Evolutionary conservation across 2,329 filamentous ascomycete genomes (phyloP), one percentile per base, ranked within the genome.

Genomic region (Dendryphion nanum): DNA sequence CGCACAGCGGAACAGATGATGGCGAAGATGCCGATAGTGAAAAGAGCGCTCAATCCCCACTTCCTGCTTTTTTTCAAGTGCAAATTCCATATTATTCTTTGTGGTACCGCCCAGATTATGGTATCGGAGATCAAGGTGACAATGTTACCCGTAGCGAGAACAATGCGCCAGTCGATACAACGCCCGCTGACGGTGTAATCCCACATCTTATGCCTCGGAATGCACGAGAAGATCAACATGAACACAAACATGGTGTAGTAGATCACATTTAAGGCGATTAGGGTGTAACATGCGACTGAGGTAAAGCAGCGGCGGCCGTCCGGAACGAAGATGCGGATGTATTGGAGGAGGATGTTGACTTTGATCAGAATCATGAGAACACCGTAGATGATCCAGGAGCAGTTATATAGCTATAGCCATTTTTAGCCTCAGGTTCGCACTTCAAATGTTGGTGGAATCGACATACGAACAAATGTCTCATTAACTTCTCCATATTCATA

Each of bases 261-360:
- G 1, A 49, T 30, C 26, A 42, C 42, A 34, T 70, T 66, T 5
- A 68, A 6, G 2, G 40, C 40, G 10, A 53, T 58, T 10, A 69
- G 40, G 8, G 37, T 7, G 30, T 56, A 37, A 38, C 55, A 66
- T 1, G 52, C 58, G 60, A 57, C 65, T 55, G 61, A 69, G 37
- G 69, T 68, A 5, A 40, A 14, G 17, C 44, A 46, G 6, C 47
- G 51, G 15, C 47, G 38, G 16, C 51, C 50, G 29, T 30, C 35
- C 1, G 57, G 47, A 7, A 59, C 57, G 29, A 70, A 65, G 4
- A 69, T 44, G 7, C 61, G 53, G 18, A 51, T 56, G 69, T 70
- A 73, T 38, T 74, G 70, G 5, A 68, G 29, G 8, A 73, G 51
- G 35, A 73, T 71, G 6, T 66, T 63, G 4, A 56, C 55, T 38